Evolutionary conservation across 106 monocot species (phyloP), one percentile per base, ranked within the genome.

Genomic region (Acorus calamus): DNA sequence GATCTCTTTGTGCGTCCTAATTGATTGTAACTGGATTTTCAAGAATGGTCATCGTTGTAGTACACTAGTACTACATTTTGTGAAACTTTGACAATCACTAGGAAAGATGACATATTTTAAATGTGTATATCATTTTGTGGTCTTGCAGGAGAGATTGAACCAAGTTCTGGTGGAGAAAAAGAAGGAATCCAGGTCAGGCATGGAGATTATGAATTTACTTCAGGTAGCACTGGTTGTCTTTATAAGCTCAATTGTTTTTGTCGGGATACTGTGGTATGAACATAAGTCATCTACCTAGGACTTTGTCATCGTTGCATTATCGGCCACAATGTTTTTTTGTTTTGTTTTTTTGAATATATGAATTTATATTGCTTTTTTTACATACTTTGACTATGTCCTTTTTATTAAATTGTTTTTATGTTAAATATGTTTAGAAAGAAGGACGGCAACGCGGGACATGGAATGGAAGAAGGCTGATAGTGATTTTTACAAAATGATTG

Each of bases 151-250:
- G 79, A 88, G 79, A 72, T 69, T 98, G 65, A 98, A 98, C 63
- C 98, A 98, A 77, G 98, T 98, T 9, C 66, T 98, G 44, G 81
- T 83, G 82, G 98, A 98, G 98, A 98, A 98, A 60, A 98, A 98
- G 83, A 98, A 98, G 73, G 98, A 98, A 88, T 92, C 92, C 42
- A 70, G 74, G 59, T 92, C 88, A 52, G 98, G 98, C 45, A 98
- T 98, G 88, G 98, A 98, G 71, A 98, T 98, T 63, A 91, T 92
- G 98, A 98, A 98, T 64, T 79, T 98, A 55, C 71, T 98, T 70
- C 98, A 98, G 98, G 98, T 98, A 76, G 48, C 57, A 14, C 7
- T 9, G 6, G 10, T 50, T 6, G 10, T 28, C 53, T 41, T 56
- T 3, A 44, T 56, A 28, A 28, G 28, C 28, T 28, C 28, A 28